Conservation (phyloP, 2,329 filamentous ascomycete genomes). For the Tolypocladium nubicola region DNA sequence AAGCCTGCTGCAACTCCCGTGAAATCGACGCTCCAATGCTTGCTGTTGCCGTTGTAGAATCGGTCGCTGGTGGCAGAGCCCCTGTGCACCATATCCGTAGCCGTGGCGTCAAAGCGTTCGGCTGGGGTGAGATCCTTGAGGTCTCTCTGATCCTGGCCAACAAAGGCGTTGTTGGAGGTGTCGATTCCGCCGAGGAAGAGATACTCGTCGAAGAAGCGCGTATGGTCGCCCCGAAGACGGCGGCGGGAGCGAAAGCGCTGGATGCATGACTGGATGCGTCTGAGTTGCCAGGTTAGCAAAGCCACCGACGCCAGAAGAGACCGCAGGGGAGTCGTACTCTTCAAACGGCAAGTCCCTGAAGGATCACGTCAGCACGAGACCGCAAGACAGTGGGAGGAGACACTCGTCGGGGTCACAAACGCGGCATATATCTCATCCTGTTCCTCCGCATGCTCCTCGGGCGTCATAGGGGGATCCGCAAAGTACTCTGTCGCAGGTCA, state of each 20-base stretch:
- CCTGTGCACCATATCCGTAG: conserved; percentile 47
- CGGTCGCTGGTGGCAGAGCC: conserved; percentile 27
- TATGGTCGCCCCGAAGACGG: conserved; percentile 55
- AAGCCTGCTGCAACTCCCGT: conserved; percentile 66
- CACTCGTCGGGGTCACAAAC: conserved; percentile 28
- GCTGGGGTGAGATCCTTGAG: conserved; percentile 40
- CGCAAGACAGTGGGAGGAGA: not conserved
- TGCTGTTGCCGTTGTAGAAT: conserved; percentile 40
- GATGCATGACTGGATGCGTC: conserved; percentile 77
- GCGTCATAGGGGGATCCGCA: conserved; percentile 69
- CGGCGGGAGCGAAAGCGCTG: conserved; percentile 70
- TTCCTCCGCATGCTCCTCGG: conserved; percentile 56
- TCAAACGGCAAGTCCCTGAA: conserved; percentile 40
- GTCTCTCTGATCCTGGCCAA: conserved; percentile 48
- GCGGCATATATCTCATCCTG: conserved; percentile 52
- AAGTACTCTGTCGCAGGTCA: conserved; percentile 48
- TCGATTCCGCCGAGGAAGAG: conserved; percentile 76
- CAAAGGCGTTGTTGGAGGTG: conserved; percentile 44
- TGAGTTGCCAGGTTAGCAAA: conserved; percentile 18
- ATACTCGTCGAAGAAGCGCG: conserved; percentile 65
- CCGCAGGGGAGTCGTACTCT: conserved; percentile 30
- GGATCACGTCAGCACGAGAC: conserved; percentile 8
- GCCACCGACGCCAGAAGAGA: too few species aligned
- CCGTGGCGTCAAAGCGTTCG: conserved; percentile 53
- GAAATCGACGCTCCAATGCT: conserved; percentile 75